Base-by-base conservation (phyloP, 306 rosid genomes). In the Malus fusca region DNA sequence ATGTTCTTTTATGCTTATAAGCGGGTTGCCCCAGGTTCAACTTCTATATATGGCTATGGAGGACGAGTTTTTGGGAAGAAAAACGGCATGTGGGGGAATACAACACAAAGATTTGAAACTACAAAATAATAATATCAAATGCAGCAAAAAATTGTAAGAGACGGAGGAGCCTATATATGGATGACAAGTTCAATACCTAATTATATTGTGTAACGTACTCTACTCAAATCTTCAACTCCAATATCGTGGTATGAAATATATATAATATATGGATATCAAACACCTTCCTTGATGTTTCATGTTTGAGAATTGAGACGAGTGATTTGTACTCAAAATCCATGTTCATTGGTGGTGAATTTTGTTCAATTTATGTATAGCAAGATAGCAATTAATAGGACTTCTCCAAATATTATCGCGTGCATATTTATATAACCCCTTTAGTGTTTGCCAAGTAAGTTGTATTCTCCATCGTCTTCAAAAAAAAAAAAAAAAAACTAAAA, bases 251-350 rank as follows among this genome's bases (percentile, higher is more conserved):
- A 42, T 42, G 44, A 10, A 42, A 42, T 2, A 42, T 37, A 7
- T 37, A 37, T 42, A 42, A 42, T 10, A 42, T 42, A 42, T 42
- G 44, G 44, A 42, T 19, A 18, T 52, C 58, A 52, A 18, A 52
- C 18, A 52, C 58, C 58, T 52, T 52, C 58, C 66, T 58, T 22
- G 12, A 22, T 22, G 62, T 58, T n/a, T 42, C 44, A 2, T 42
- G 12, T 42, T 58, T 58, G 28, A 58, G 15, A 58, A 22, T 0
- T 3, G 35, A 72, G 76, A 73, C 56, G 40, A 12, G 60, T 62
- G 30, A 74, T 59, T 61, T 62, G 44, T 33, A 74, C 69, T 74
- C 77, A 44, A 74, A 19, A 18, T 66, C 69, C 26, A 33, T 4
- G 69, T 35, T 63, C 17, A 26, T 63, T 30, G 14, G 68, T 63